Conservation (phyloP, 2,329 filamentous ascomycete species). For the Aspergillus tanneri region DNA sequence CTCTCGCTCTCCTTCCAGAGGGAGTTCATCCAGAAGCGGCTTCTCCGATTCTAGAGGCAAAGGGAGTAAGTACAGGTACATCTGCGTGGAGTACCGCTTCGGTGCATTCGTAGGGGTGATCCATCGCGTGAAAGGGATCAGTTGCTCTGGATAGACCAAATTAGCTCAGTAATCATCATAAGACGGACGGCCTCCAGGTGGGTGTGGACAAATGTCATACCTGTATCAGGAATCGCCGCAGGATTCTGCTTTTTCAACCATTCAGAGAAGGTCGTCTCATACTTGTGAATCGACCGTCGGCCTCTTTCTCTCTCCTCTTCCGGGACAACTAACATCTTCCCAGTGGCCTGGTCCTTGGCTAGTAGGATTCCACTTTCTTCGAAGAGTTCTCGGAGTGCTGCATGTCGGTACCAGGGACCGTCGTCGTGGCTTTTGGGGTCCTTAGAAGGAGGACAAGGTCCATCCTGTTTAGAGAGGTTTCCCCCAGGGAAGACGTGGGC, state of each 20-base stretch:
- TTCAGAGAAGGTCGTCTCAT: slow-evolving; percentile 63
- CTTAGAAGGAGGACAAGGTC: slow-evolving; percentile 51
- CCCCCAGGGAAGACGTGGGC: slow-evolving; percentile 96
- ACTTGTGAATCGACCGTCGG: slow-evolving; percentile 66
- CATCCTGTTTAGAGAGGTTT: slow-evolving; percentile 74
- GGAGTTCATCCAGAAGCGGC: slow-evolving; percentile 32
- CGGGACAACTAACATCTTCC: slow-evolving; percentile 60
- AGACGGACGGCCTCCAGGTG: neutral
- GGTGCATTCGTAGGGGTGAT: slow-evolving; percentile 71
- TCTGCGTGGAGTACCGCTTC: slow-evolving; percentile 87
- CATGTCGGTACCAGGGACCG: slow-evolving; percentile 70
- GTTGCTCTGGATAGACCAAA: slow-evolving; percentile 48
- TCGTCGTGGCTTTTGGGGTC: slow-evolving; percentile 66
- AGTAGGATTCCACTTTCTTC: slow-evolving; percentile 91
- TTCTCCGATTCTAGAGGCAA: slow-evolving; percentile 43
- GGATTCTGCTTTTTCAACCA: slow-evolving; percentile 54
- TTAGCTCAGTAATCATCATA: slow-evolving; percentile 5
- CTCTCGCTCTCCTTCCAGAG: slow-evolving; percentile 50
- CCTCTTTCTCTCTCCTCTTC: slow-evolving; percentile 63
- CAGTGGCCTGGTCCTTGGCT: slow-evolving; percentile 48
- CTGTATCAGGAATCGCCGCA: slow-evolving; percentile 56
- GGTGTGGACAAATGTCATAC: slow-evolving; percentile 32
- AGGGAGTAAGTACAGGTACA: slow-evolving; percentile 92
- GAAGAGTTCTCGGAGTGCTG: slow-evolving; percentile 86
- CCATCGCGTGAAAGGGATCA: slow-evolving; percentile 88